Conservation (phyloP, 129 eudicot genomes). For the Flaveria linearis region DNA sequence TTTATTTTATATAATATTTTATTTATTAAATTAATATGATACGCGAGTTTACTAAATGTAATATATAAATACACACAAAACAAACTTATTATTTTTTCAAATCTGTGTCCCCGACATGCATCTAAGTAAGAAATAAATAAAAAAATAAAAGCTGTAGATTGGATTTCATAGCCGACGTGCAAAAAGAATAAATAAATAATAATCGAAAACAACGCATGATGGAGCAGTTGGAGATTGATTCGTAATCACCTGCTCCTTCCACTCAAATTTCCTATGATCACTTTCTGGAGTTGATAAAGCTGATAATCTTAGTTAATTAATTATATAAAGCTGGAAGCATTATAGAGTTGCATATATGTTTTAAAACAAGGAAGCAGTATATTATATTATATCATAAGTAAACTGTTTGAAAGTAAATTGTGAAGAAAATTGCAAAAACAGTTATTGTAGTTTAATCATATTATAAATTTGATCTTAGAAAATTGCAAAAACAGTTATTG, state of each 20-base stretch:
- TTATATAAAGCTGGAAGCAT: neutral
- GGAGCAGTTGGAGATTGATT: slow-evolving; percentile 22
- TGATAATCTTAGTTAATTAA: neutral
- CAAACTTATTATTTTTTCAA: neutral
- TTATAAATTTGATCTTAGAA: no score
- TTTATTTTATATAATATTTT: no score
- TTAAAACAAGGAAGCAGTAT: no score
- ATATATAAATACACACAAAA: neutral
- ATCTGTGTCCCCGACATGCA: neutral
- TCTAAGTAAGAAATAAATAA: neutral
- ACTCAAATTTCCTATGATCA: slow-evolving; percentile 3
- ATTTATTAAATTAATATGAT: no score
- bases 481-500: no score
- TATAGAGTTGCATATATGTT: no score
- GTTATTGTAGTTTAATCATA: no score
- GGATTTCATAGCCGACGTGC: neutral
- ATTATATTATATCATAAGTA: neutral
- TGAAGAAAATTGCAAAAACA: no score
- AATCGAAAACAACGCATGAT: slow-evolving; percentile 7
- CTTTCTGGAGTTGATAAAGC: neutral
- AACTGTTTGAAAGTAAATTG: neutral
- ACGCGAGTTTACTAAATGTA: no score
- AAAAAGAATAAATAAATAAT: neutral
- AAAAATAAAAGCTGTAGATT: neutral
- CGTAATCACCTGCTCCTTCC: slow-evolving; percentile 14